These are phyloP conservation scores for Paramyrothecium roridum DNA, from an alignment of 2,329 filamentous ascomycete genomes.

Conservation along the genomic window DNA sequence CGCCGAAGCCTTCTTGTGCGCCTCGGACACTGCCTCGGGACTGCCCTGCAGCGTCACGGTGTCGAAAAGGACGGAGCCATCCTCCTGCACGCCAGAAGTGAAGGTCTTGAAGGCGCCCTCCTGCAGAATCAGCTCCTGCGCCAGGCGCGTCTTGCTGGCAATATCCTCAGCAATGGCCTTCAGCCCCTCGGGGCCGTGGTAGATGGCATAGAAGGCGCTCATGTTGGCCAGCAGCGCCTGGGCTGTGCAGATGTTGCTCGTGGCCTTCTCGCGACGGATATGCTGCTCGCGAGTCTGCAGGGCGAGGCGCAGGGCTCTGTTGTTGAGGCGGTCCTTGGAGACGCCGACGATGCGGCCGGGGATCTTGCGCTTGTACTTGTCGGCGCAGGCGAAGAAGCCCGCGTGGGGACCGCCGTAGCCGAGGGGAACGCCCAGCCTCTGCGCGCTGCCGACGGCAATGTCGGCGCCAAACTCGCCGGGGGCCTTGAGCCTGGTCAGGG, in stretches of 20 bases:
- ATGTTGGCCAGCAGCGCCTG: slow-evolving; percentile 94
- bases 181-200: slow-evolving; percentile 83
- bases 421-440: slow-evolving; percentile 87
- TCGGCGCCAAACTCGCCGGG: slow-evolving; percentile 94
- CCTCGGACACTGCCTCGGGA: slow-evolving; percentile 17
- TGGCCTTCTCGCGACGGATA: slow-evolving; percentile 93
- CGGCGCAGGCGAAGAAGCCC: slow-evolving; percentile 77
- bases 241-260: slow-evolving; percentile 95
- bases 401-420: slow-evolving; percentile 92
- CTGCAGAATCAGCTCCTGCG: slow-evolving; percentile 43
- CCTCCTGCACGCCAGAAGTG: slow-evolving; percentile 51
- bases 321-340: slow-evolving; percentile 83
- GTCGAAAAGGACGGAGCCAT: slow-evolving; percentile 68
- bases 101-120: slow-evolving; percentile 61
- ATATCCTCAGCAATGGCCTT: slow-evolving; percentile 80
- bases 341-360: slow-evolving; percentile 85
- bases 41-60: slow-evolving; percentile 66
- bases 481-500: slow-evolving; percentile 81
- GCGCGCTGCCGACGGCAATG: slow-evolving; percentile 88
- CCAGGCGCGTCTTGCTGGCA: slow-evolving; percentile 64
- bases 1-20: slow-evolving; percentile 15
- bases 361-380: slow-evolving; percentile 92
- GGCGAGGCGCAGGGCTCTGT: slow-evolving; percentile 56
- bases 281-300: slow-evolving; percentile 95
- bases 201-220: slow-evolving; percentile 90